These are phyloP conservation scores for Termitomyces eurrhizus DNA, from an alignment of 768 basidiomycete species.

Conservation along the genomic window DNA sequence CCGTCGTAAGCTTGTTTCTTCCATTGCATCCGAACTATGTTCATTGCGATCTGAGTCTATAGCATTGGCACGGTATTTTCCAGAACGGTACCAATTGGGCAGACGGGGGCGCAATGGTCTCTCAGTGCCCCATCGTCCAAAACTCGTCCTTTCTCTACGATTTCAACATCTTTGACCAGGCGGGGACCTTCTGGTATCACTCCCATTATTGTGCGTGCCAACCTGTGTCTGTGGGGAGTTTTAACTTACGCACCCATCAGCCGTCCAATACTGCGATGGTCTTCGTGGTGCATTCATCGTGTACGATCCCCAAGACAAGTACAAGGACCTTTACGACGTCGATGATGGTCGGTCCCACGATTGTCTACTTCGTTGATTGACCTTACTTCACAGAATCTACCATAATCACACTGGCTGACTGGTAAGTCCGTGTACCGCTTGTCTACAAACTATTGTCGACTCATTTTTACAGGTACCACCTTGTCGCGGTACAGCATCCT, in stretches of 20 bases:
- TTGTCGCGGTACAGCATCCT: not conserved
- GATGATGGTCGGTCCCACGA: conserved; percentile 7
- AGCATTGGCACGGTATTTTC: conserved; percentile 42
- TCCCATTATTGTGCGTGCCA: conserved; percentile 20
- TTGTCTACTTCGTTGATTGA: too few species aligned
- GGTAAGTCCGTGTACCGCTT: not conserved
- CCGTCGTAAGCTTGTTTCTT: not conserved
- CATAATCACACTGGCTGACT: conserved; percentile 10
- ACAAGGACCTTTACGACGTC: conserved; percentile 27
- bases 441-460: not conserved
- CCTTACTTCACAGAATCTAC: conserved; percentile 5
- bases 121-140: conserved; percentile 36
- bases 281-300: conserved; percentile 28
- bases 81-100: conserved; percentile 28
- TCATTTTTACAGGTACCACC: not conserved
- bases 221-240: not conserved
- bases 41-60: not conserved
- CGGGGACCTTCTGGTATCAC: conserved; percentile 23
- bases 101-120: conserved; percentile 33
- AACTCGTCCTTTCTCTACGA: conserved; percentile 30
- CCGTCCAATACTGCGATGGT: conserved; percentile 32
- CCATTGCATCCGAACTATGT: not conserved
- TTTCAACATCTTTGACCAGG: conserved; percentile 19
- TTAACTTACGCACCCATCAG: not conserved
- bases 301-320: conserved; percentile 29